A percentile compares a stretch with the other conserved stretches of the same genome.
These are phyloP conservation scores for Solanum sitiens DNA, from an alignment of 257 asterid genomes.

Conservation along the genomic window DNA sequence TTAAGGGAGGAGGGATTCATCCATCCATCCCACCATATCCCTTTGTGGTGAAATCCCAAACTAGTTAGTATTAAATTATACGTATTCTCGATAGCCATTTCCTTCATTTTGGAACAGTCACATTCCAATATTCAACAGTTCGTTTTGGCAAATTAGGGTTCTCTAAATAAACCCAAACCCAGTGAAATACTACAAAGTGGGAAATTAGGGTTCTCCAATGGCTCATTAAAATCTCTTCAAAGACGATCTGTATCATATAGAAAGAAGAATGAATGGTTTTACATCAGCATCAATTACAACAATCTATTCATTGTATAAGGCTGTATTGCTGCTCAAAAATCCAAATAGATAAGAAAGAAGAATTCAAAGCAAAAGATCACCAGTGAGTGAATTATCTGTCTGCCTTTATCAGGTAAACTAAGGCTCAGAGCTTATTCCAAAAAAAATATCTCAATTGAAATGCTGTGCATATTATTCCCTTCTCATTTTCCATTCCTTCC, in stretches of 20 bases:
- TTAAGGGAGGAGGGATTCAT: background rate
- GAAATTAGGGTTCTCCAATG: background rate
- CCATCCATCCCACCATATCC: background rate
- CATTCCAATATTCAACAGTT: background rate
- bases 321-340: background rate
- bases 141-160: background rate
- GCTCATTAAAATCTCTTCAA: background rate
- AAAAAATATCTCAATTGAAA: background rate
- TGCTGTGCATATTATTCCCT: background rate
- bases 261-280: background rate
- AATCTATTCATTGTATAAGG: background rate
- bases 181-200: background rate
- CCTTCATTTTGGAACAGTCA: background rate
- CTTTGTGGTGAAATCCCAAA: background rate
- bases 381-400: background rate
- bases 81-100: background rate
- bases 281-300: background rate
- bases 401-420: background rate
- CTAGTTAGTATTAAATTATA: background rate
- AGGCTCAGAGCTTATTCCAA: background rate
- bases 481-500: background rate
- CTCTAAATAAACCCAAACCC: background rate
- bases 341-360: background rate
- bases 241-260: background rate
- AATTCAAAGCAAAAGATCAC: background rate